Evolutionary conservation across 331 rosid genomes (phyloP).

Genomic region (Dryas integrifolia): DNA sequence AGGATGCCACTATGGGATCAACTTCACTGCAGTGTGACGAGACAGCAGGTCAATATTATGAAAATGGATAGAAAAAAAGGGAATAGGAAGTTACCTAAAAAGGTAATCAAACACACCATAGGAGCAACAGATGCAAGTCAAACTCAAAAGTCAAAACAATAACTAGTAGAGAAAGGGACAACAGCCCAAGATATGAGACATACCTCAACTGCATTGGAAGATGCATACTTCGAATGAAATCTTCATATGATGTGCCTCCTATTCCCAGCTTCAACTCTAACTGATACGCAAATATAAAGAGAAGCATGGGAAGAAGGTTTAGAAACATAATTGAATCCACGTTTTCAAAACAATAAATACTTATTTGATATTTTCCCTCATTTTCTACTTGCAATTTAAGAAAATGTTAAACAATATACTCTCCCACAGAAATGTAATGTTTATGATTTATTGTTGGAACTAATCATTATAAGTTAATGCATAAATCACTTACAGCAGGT

Average conservation of each 20-base stretch:
- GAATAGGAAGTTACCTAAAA: too few species aligned
- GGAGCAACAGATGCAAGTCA: background rate
- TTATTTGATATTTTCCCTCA: background rate
- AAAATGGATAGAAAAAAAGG: too few species aligned
- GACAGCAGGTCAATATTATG: constrained; percentile 7
- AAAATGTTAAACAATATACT: background rate
- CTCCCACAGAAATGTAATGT: background rate
- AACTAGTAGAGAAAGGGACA: background rate
- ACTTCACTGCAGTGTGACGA: constrained; percentile 70
- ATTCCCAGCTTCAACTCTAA: constrained; percentile 93
- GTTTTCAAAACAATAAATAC: background rate
- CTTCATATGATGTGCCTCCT: constrained; percentile 94
- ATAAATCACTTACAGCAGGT: constrained; percentile 65
- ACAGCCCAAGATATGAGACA: constrained; percentile 20
- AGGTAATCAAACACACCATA: too few species aligned
- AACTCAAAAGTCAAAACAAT: background rate
- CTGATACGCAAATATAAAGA: constrained; percentile 37
- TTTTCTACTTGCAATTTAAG: background rate
- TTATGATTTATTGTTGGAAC: background rate
- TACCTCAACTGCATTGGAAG: constrained; percentile 98
- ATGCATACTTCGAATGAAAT: constrained; percentile 71
- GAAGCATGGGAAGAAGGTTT: constrained; percentile 18
- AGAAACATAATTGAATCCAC: constrained; percentile 9
- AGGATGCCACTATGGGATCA: constrained; percentile 97
- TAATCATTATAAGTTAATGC: background rate